Percentiles rank a stretch among this genome's conserved stretches.
phyloP scores from a whole-genome alignment of 768 basidiomycete genomes.

The Naganishia randhawae region DNA sequence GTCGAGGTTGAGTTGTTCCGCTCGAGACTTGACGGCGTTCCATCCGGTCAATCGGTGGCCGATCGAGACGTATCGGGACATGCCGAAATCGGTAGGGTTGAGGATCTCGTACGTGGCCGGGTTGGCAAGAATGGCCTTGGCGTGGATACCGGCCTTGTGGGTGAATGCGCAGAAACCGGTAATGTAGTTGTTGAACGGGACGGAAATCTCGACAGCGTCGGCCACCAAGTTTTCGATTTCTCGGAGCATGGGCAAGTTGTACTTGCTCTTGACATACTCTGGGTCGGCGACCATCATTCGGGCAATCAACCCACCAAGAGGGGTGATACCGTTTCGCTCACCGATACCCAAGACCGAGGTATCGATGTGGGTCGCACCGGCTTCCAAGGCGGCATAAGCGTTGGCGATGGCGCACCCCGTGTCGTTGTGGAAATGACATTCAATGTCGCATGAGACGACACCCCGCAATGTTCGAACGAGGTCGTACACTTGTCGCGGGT shows the following conservation, averaged over 20 bases:
- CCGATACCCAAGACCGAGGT: constrained; percentile 85
- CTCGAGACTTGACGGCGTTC: constrained; percentile 91
- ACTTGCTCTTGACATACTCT: constrained; percentile 99
- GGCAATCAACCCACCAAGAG: constrained; percentile 92
- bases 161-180: constrained; percentile 99
- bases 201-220: constrained; percentile 94
- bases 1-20: constrained; percentile 87
- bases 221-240: constrained; percentile 99
- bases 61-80: constrained; percentile 95
- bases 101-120: constrained; percentile 98
- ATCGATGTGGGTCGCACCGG: constrained; percentile 98
- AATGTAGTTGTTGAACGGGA: constrained; percentile 69
- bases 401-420: constrained; percentile 89
- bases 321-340: constrained; percentile 97
- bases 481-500: constrained; percentile 97
- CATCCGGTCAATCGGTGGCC: constrained; percentile 53
- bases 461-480: constrained; percentile 92
- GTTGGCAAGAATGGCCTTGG: constrained; percentile 99
- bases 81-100: constrained; percentile 97
- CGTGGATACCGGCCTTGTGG: constrained; percentile 99
- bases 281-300: constrained; percentile 93
- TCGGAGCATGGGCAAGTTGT: constrained; percentile 93
- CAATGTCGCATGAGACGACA: constrained; percentile 95
- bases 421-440: constrained; percentile 97
- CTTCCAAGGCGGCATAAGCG: constrained; percentile 95